Base-by-base conservation (phyloP, 495 filamentous ascomycete species). In the Penicillium coffeae region DNA sequence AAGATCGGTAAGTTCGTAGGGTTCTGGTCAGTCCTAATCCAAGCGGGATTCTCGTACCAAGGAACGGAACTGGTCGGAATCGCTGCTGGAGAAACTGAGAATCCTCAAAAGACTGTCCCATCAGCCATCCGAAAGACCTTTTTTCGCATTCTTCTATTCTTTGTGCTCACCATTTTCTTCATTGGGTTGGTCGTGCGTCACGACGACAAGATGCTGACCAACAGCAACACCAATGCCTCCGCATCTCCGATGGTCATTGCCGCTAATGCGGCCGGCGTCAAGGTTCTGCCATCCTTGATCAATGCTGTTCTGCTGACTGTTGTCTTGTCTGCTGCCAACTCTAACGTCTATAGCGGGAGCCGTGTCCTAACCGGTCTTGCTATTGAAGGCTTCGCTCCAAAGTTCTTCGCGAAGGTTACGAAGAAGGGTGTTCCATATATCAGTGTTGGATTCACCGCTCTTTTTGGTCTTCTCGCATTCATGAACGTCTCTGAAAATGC, bases 271-370 rank as follows among this genome's bases (percentile, higher is more conserved):
- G 85, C 86, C 1, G 74, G 80, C 5, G 81, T 94, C 44, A 71
- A 70, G 13, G 76, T 78, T 10, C 77, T 91, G 5, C 85, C 83
- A 13, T 76, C 79, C 47, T 79, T 91, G 54, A 86, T 94, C 69
- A 94, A 92, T 67, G 88, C 80, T 9, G 79, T 87, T 18, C 77
- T 90, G 34, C 64, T 89, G 45, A 86, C 77, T 25, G 82, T 84
- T 1, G 85, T 84, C 1, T 70, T 82, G 15, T 87, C 83, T 0
- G 79, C 83, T 2, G 87, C 81, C 40, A 90, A 91, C 59, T 84
- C 86, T 9, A 88, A 87, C 68, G 76, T 90, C 39, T 94, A 88
- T 62, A 88, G 83, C 5, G 81, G 78, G 38, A 80, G 77, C 51
- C 81, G 84, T 45, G 75, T 85, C 36, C 65, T 87, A 18, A 72